Evolutionary conservation across 768 basidiomycete species (phyloP), one percentile per base, ranked within the genome.

Genomic region (Coprinellus micaceus): DNA sequence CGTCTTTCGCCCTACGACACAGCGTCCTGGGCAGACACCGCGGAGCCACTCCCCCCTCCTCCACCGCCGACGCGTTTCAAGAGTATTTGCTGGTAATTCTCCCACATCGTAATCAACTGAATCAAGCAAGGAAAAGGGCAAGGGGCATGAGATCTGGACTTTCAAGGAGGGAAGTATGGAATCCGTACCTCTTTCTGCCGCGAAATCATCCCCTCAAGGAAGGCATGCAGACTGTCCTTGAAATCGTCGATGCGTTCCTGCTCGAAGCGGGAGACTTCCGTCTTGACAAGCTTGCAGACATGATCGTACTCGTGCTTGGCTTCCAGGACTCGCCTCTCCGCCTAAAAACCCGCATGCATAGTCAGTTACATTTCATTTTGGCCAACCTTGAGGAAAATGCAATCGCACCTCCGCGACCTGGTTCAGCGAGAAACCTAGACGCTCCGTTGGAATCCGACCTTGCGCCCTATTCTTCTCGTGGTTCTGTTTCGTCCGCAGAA

Each of bases 161-260:
- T 21, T 15, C 5, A 43, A 9, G 19, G n/a, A 17, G n/a, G 15
- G 40, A 43, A 4, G 40, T 10, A 43, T 43, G 13, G 17, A 10
- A 11, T 13, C 64, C 80, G 54, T 29, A 86, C 86, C 77, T 89
- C 83, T 68, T 88, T 91, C 74, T 99, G 95, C 52, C 86, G 77
- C 3, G 77, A 70, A 48, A 95, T 88, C 88, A 96, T 90, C 4
- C 88, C 91, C 41, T 94, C 89, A 53, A 98, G 73, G 69, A 93
- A 94, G 3, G 79, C 79, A 68, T 92, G 89, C 61, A 99, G 69
- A 2, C 88, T 80, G 43, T 81, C 77, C 71, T 94, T 95, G 71
- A 98, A 97, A 67, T 98, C 96, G 47, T 92, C 89, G 24, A 98
- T 81, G 41, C 95, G 83, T 71, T 97, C 96, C 66, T 85, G 83